Percentiles rank a stretch among this genome's conserved stretches.
Evolutionary conservation across 305 asterid genomes (phyloP).

Genomic region (Solanum chacoense): DNA sequence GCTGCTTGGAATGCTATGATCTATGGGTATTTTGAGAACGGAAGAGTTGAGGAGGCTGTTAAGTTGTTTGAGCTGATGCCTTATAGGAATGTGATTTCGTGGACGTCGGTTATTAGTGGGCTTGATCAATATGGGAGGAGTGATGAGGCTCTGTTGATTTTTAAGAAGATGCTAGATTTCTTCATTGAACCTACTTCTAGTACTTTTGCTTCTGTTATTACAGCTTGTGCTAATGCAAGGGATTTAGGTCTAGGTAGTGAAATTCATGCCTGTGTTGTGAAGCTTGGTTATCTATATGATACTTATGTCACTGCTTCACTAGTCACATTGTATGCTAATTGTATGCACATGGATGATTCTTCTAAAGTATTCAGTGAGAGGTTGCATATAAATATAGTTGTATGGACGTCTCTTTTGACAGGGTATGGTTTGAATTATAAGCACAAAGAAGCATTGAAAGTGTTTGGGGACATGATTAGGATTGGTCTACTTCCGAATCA

Average conservation of each 20-base stretch:
- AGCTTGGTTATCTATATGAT: conserved; percentile 48
- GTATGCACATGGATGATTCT: conserved; percentile 39
- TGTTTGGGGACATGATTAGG: conserved; percentile 47
- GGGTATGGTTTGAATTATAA: conserved; percentile 48
- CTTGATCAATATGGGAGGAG: conserved; percentile 63
- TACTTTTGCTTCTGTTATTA: conserved; percentile 49
- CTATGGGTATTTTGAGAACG: conserved; percentile 54
- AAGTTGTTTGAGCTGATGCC: conserved; percentile 51
- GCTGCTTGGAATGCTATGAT: conserved; percentile 79
- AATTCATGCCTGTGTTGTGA: conserved; percentile 46
- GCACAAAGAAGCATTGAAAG: conserved; percentile 48
- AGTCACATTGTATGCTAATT: conserved; percentile 66
- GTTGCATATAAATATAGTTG: conserved; percentile 49
- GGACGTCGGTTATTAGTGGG: conserved; percentile 84
- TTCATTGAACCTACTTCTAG: conserved; percentile 49
- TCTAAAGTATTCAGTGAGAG: conserved; percentile 43
- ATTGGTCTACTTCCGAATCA: conserved; percentile 59
- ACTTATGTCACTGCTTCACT: conserved; percentile 47
- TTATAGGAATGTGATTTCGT: conserved; percentile 54
- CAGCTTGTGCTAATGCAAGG: conserved; percentile 48
- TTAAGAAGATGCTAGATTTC: conserved; percentile 37
- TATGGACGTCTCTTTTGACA: conserved; percentile 91
- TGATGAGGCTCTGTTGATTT: conserved; percentile 43
- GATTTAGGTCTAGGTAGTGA: conserved; percentile 40
- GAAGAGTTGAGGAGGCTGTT: conserved; percentile 43